A percentile compares a stretch with the other conserved stretches of the same genome.
phyloP scores from a whole-genome alignment of 2,329 filamentous ascomycete genomes.

The Bipolaris zeicola region DNA sequence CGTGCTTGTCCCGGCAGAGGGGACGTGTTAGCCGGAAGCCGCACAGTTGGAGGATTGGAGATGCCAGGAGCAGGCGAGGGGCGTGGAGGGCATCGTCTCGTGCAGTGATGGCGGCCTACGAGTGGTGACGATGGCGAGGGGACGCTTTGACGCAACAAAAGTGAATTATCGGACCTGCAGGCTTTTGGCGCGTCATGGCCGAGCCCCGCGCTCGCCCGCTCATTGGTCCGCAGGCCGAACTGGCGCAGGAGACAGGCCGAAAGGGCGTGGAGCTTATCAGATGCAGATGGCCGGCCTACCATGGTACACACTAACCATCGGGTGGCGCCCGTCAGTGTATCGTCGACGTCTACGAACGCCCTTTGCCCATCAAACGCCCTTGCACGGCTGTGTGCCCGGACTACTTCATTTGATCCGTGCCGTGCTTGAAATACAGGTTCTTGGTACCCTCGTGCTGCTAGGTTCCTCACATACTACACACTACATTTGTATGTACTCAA shows the following conservation, averaged over 20 bases:
- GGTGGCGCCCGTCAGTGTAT: conserved; percentile 16
- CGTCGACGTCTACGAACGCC: conserved; percentile 10
- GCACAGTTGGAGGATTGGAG: conserved; percentile 30
- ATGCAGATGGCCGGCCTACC: conserved; percentile 15
- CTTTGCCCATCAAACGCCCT: conserved; percentile 6
- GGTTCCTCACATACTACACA: conserved; percentile 3
- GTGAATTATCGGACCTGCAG: conserved; percentile 10
- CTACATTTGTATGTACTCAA: background rate
- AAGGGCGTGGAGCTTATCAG: conserved; percentile 30
- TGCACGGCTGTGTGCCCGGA: conserved; percentile 4
- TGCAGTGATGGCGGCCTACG: conserved; percentile 8
- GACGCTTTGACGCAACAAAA: conserved; percentile 23
- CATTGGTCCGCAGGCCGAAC: conserved; percentile 7
- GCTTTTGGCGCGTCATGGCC: conserved; percentile 25
- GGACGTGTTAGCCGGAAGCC: conserved; percentile 40
- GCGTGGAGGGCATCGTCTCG: conserved; percentile 38
- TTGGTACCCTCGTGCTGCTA: conserved; percentile 20
- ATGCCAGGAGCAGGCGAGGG: conserved; percentile 30
- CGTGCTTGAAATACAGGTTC: conserved; percentile 27
- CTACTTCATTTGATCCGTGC: conserved; percentile 11
- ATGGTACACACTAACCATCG: conserved; percentile 6
- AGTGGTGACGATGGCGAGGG: conserved; percentile 31
- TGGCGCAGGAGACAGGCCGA: too few relatives aligned
- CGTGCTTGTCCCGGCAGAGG: conserved; percentile 4
- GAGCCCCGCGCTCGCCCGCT: conserved; percentile 8